Base-by-base conservation (phyloP, 306 rosid genomes). In the Prunus fruticosa region DNA sequence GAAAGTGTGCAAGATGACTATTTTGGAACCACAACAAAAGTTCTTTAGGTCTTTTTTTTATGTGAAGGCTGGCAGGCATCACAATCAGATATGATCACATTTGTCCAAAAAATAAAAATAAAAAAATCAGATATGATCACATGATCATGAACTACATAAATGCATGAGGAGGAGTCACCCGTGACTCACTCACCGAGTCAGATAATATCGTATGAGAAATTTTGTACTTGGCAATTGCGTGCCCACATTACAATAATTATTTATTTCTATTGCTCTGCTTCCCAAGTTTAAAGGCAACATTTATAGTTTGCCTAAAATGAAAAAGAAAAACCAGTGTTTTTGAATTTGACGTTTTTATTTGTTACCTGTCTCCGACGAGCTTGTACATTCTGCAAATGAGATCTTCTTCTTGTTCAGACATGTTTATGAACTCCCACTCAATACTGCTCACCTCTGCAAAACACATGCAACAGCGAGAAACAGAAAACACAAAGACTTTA, bases 381-480 rank as follows among this genome's bases (percentile, higher is more conserved):
- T 77, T 87, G 51, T 87, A 74, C 90, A 87, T 87, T 87, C 90
- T 82, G 65, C 71, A 64, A 57, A 87, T 84, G 73, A 87, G 90
- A 82, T 87, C 90, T 80, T 87, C 86, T 75, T 87, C 90, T 63
- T 87, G 82, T 41, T 87, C 86, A 38, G 90, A 60, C 88, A 87
- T 87, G 77, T 77, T 80, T 30, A 87, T 87, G 83, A 84, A 79
- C 56, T 82, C 86, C 88, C 90, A 87, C 78, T 87, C 90, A 3
- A 84, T 74, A 25, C 90, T 87, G 83, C 88, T 87, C 61, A 87
- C 90, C 80, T 87, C 90, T 87, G 82, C 68, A 81, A 82, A 63
- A 14, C 46, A 54, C 69, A 66, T 65, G 38, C 41, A 50, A 58
- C 49, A 69, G 25, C 49, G 22, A 50, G 19, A 52, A 50, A 78